These are phyloP conservation scores for Diutina sp. DNA, from an alignment of 1,139 yeast species.

Conservation along the genomic window DNA sequence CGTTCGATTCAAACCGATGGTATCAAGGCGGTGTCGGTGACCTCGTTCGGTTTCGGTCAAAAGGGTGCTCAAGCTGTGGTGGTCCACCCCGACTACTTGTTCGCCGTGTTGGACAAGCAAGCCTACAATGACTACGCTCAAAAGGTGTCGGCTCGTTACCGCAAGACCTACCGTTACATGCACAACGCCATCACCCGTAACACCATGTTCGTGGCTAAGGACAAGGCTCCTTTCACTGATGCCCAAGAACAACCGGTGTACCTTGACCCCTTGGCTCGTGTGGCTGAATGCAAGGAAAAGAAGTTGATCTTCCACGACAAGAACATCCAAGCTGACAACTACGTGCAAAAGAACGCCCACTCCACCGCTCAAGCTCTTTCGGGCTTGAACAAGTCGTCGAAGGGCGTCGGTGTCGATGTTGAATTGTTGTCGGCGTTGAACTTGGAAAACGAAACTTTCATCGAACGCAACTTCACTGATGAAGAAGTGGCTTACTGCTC, in stretches of 20 bases:
- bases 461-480: conserved; percentile 82
- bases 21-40: conserved; percentile 90
- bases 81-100: conserved; percentile 88
- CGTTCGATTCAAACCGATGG: conserved; percentile 92
- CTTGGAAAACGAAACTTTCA: conserved; percentile 73
- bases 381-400: conserved; percentile 33
- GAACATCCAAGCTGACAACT: conserved; percentile 21
- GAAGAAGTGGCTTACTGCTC: conserved; percentile 71
- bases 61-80: conserved; percentile 96
- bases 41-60: conserved; percentile 98
- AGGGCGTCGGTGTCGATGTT: conserved; percentile 94
- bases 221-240: conserved; percentile 80
- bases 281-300: conserved; percentile 23
- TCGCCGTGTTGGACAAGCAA: conserved; percentile 60
- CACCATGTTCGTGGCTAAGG: conserved; percentile 87
- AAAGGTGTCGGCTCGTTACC: conserved; percentile 73
- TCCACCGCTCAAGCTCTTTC: conserved; percentile 39
- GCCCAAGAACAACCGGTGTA: conserved; percentile 83
- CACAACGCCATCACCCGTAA: conserved; percentile 90
- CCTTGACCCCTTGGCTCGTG: conserved; percentile 93
- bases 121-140: conserved; percentile 57
- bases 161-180: conserved; percentile 88
- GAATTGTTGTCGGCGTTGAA: conserved; percentile 77
- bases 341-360: conserved; percentile 23
- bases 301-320: conserved; percentile 38